A percentile compares a stretch with the other conserved stretches of the same genome.
phyloP scores from a whole-genome alignment of 2,329 filamentous ascomycete species.

The Fusarium sp. region DNA sequence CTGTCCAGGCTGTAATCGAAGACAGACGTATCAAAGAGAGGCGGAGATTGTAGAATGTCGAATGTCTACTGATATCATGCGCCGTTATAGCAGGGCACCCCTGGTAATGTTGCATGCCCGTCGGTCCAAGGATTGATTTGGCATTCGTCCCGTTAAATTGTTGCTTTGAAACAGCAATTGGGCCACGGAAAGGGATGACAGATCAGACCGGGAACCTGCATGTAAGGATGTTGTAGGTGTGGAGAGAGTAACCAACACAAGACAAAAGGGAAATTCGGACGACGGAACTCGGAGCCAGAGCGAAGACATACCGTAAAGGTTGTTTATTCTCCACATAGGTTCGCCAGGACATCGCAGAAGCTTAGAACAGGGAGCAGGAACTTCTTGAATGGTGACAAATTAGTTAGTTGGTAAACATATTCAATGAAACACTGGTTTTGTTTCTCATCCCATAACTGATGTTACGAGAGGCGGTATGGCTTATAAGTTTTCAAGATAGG shows the following conservation, averaged over 20 bases:
- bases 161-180: constrained; percentile 29
- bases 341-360: neutral
- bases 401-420: neutral
- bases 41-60: neutral
- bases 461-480: fast-evolving
- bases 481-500: neutral
- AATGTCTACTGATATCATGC: constrained; percentile 16
- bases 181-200: constrained; percentile 19
- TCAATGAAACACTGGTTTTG: neutral
- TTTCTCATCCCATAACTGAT: neutral
- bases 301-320: neutral
- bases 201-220: constrained; percentile 32
- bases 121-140: constrained; percentile 9
- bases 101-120: constrained; percentile 4
- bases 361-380: neutral
- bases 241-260: neutral
- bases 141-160: constrained; percentile 13
- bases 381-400: neutral
- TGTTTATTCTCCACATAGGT: constrained; percentile 19
- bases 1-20: neutral
- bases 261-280: neutral
- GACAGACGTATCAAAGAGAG: neutral
- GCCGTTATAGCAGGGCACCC: constrained; percentile 8
- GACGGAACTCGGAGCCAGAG: neutral
- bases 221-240: neutral